Evolutionary conservation across 73 alveolate species (phyloP).

Genomic region (Symbiodinium pilosum): DNA sequence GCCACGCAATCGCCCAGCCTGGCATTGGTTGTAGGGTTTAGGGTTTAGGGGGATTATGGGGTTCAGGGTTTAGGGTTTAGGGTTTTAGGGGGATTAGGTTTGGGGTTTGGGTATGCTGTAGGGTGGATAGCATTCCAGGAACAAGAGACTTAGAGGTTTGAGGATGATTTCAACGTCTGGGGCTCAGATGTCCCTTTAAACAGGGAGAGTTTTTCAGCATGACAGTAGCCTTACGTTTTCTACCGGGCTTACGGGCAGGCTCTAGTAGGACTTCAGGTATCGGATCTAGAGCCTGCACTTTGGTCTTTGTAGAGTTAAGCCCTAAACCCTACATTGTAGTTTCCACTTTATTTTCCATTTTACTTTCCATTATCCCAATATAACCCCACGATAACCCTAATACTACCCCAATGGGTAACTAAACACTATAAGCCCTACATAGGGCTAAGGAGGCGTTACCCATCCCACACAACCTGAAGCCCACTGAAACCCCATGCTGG

Average conservation of each 20-base stretch:
- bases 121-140: not conserved
- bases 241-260: too few species aligned
- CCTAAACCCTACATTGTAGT: too few species aligned
- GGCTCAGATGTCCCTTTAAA: not conserved
- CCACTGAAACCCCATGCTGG: too few species aligned
- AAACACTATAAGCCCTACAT: too few species aligned
- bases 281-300: not conserved
- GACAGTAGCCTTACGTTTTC: not conserved
- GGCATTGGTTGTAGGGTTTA: not conserved
- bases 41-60: too few species aligned
- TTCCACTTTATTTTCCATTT: too few species aligned
- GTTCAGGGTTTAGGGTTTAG: not conserved
- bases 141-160: not conserved
- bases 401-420: too few species aligned
- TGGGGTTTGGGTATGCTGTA: not conserved
- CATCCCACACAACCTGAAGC: too few species aligned
- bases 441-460: too few species aligned
- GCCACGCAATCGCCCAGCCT: slow-evolving; percentile 95
- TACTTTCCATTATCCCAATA: too few species aligned
- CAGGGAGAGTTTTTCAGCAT: not conserved
- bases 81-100: not conserved
- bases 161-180: not conserved
- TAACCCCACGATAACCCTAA: too few species aligned
- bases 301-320: too few species aligned
- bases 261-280: not conserved